Evolutionary conservation across 1,139 yeast species (phyloP).

Genomic region (Casaregolazyma suthepensis): DNA sequence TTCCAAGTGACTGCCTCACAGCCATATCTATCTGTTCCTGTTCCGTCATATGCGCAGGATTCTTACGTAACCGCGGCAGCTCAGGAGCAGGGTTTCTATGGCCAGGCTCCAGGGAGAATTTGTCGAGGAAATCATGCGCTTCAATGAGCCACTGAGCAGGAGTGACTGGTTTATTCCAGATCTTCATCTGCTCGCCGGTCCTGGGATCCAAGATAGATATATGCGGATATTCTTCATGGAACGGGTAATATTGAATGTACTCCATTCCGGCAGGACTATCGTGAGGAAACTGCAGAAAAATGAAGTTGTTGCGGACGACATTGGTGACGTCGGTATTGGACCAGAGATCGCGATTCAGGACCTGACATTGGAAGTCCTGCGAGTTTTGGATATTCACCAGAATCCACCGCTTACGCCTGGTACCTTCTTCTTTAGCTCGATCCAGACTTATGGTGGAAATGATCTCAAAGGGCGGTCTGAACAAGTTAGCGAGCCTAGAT

Average conservation of each 20-base stretch:
- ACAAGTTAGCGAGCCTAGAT: constrained; percentile 67
- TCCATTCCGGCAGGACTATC: constrained; percentile 70
- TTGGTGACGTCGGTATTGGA: constrained; percentile 61
- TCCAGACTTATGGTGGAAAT: constrained; percentile 64
- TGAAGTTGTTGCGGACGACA: constrained; percentile 58
- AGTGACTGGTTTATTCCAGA: constrained; percentile 64
- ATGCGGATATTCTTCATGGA: constrained; percentile 68
- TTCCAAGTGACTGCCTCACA: constrained; percentile 56
- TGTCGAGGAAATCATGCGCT: constrained; percentile 40
- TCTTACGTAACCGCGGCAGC: constrained; percentile 24
- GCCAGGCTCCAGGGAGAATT: constrained; percentile 59
- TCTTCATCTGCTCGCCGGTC: constrained; percentile 81
- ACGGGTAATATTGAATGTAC: constrained; percentile 66
- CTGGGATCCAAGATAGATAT: constrained; percentile 89
- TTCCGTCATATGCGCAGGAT: constrained; percentile 49
- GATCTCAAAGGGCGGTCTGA: constrained; percentile 90
- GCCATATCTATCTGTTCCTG: constrained; percentile 84
- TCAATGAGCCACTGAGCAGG: constrained; percentile 50
- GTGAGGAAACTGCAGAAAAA: constrained; percentile 66
- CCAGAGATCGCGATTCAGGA: constrained; percentile 92
- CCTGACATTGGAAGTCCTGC: constrained; percentile 81
- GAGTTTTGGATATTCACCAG: constrained; percentile 82
- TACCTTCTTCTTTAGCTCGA: constrained; percentile 63
- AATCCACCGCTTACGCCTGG: constrained; percentile 67
- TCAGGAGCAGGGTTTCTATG: constrained; percentile 57